These are phyloP conservation scores for Tarenaya hassleriana DNA, from an alignment of 345 rosid genomes.

Conservation along the genomic window DNA sequence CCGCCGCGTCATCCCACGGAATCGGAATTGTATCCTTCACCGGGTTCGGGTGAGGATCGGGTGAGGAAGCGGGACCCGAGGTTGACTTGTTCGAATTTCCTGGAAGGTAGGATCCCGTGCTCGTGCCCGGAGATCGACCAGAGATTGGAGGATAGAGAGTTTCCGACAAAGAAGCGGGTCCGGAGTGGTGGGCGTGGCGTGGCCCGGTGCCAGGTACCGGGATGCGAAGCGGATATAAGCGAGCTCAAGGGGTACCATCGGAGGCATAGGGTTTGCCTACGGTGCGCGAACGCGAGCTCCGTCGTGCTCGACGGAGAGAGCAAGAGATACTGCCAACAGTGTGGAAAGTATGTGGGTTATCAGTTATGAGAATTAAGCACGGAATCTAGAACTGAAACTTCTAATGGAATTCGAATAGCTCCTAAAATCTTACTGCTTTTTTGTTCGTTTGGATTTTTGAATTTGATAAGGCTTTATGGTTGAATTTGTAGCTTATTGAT, in stretches of 20 bases:
- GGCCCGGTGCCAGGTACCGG: slow-evolving; percentile 68
- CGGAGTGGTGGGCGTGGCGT: slow-evolving; percentile 30
- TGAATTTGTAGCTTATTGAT: slow-evolving; percentile 11
- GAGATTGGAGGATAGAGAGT: slow-evolving; percentile 49
- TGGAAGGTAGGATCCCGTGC: slow-evolving; percentile 80
- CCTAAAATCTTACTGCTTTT: too few relatives aligned
- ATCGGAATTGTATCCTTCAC: slow-evolving; percentile 23
- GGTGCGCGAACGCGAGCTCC: slow-evolving; percentile 59
- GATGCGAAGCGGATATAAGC: slow-evolving; percentile 74
- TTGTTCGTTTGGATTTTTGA: too few relatives aligned
- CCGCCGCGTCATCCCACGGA: slow-evolving; percentile 20
- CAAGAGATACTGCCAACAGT: slow-evolving; percentile 98
- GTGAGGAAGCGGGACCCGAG: slow-evolving; percentile 92
- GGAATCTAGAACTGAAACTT: slow-evolving; percentile 3
- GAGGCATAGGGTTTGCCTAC: slow-evolving; percentile 82
- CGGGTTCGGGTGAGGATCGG: slow-evolving; percentile 31
- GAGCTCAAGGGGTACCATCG: slow-evolving; percentile 91
- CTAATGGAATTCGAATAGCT: not conserved
- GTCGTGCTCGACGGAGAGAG: slow-evolving; percentile 30
- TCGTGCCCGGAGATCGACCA: slow-evolving; percentile 91
- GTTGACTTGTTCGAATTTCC: slow-evolving; percentile 67
- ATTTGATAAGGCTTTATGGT: slow-evolving; percentile 9
- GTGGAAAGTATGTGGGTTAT: slow-evolving; percentile 67
- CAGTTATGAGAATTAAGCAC: not conserved
- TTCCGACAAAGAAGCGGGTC: slow-evolving; percentile 62